phyloP scores from a whole-genome alignment of 768 basidiomycete species.

The Crepidotus variabilis region DNA sequence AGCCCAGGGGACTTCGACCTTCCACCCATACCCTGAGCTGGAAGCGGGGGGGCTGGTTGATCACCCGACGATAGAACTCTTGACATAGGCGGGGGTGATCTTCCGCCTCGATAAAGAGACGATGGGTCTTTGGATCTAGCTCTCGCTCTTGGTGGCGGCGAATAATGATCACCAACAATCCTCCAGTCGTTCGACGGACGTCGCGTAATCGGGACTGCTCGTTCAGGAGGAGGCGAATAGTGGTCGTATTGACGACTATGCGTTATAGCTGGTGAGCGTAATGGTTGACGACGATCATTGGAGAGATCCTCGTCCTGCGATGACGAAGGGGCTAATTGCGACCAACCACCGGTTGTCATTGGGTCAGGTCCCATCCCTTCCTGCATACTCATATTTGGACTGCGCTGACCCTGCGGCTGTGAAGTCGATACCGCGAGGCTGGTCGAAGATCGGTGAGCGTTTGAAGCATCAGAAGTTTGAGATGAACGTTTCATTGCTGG shows the following conservation, averaged over 20 bases:
- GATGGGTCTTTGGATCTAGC: background rate
- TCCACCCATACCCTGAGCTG: background rate
- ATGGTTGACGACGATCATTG: background rate
- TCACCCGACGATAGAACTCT: background rate
- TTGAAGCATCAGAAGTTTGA: too few relatives aligned
- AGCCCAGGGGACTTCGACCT: too few relatives aligned
- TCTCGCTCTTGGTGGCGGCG: slow-evolving; percentile 7
- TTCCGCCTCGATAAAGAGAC: background rate
- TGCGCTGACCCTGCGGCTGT: background rate
- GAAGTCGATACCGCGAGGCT: background rate
- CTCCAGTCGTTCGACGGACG: background rate
- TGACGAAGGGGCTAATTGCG: background rate
- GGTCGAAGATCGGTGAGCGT: too few relatives aligned
- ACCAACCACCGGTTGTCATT: slow-evolving; percentile 6
- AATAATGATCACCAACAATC: slow-evolving; percentile 13
- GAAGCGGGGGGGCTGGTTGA: background rate
- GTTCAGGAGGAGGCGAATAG: background rate
- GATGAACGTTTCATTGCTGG: too few relatives aligned
- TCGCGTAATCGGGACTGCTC: background rate
- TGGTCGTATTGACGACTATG: background rate
- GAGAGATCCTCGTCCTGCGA: background rate
- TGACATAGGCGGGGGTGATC: background rate
- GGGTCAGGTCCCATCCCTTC: slow-evolving; percentile 16
- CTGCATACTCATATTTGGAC: background rate
- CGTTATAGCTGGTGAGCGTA: background rate